These are phyloP conservation scores for Themeda triandra DNA, from an alignment of 176 grass and related monocot species.

Conservation along the genomic window DNA sequence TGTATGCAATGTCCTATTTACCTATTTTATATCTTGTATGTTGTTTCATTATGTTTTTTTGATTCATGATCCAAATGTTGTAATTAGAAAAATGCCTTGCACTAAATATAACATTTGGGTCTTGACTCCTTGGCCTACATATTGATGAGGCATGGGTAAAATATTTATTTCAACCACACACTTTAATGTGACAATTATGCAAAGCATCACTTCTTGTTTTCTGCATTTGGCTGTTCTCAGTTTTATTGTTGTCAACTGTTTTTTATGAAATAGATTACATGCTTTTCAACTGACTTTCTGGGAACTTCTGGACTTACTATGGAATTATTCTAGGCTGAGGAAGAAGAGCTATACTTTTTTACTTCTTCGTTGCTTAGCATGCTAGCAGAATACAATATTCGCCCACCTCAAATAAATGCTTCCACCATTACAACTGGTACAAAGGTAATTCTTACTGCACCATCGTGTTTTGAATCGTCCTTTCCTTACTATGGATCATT, in stretches of 20 bases:
- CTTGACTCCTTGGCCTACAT: background rate
- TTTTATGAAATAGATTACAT: conserved; percentile 9
- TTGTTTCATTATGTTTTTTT: conserved; percentile 15
- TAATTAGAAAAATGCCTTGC: background rate
- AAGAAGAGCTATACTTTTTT: conserved; percentile 85
- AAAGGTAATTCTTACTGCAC: conserved; percentile 51
- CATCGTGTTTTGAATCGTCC: background rate
- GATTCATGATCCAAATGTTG: background rate
- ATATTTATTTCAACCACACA: background rate
- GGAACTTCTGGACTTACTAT: conserved; percentile 12
- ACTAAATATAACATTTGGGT: background rate
- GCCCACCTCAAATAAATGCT: conserved; percentile 71
- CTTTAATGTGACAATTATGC: background rate
- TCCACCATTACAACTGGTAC: conserved; percentile 63
- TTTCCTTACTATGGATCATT: conserved; percentile 17
- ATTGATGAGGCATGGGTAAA: background rate
- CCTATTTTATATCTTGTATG: background rate
- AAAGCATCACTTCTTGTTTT: conserved; percentile 8
- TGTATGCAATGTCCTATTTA: conserved; percentile 20
- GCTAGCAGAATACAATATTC: conserved; percentile 73
- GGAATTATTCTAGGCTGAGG: conserved; percentile 62
- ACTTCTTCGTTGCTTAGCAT: conserved; percentile 92
- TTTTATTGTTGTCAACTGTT: conserved; percentile 1
- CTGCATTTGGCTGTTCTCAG: background rate
- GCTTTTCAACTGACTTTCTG: background rate